phyloP scores from a whole-genome alignment of 257 asterid species.

The Dorcoceras hygrometricum region DNA sequence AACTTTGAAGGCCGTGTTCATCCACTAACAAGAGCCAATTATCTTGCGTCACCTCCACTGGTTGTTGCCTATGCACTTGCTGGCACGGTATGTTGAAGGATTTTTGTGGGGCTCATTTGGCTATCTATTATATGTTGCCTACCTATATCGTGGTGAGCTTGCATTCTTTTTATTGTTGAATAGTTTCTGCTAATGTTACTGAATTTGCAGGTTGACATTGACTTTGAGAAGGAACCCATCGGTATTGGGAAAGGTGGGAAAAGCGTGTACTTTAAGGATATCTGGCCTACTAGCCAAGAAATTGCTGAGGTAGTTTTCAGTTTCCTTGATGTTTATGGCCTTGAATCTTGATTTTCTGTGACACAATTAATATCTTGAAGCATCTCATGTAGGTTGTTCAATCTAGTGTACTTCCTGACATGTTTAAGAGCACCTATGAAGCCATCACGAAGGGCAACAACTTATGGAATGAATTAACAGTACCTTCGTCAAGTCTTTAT shows the following conservation, averaged over 20 bases:
- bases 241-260: constrained; percentile 86
- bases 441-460: constrained; percentile 84
- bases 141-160: background rate
- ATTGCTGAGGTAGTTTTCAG: constrained; percentile 61
- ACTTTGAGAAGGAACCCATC: constrained; percentile 85
- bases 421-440: constrained; percentile 89
- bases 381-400: constrained; percentile 64
- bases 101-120: background rate
- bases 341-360: background rate
- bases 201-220: constrained; percentile 72
- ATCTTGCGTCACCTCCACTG: constrained; percentile 87
- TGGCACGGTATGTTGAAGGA: constrained; percentile 64
- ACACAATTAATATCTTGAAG: constrained; percentile 4
- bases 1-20: constrained; percentile 96
- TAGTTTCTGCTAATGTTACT: constrained; percentile 8
- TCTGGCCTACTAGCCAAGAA: constrained; percentile 91
- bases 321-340: constrained; percentile 21
- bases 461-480: constrained; percentile 73
- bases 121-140: background rate
- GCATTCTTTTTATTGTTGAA: background rate
- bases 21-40: constrained; percentile 87
- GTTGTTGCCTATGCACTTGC: constrained; percentile 95
- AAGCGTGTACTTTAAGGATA: constrained; percentile 67
- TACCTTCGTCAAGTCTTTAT: constrained; percentile 73
- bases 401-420: constrained; percentile 89